phyloP scores from a whole-genome alignment of 768 basidiomycete species.

The Boletus edulis region DNA sequence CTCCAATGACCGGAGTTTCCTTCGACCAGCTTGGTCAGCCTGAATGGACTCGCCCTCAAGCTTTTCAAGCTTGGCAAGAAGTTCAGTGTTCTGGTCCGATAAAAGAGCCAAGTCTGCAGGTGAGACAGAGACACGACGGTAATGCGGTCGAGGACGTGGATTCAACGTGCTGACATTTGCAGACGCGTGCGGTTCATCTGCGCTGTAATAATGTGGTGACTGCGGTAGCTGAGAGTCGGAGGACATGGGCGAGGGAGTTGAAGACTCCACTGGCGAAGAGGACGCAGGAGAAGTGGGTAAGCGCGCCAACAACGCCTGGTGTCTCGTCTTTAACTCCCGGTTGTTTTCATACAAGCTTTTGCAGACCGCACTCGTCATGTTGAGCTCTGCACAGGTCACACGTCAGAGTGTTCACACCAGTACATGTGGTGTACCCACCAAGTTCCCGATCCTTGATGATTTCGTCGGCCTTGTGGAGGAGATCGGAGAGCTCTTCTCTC shows the following conservation, averaged over 20 bases:
- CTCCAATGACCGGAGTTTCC: constrained; percentile 69
- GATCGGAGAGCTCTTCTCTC: constrained; percentile 67
- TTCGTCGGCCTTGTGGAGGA: constrained; percentile 70
- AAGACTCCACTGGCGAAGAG: constrained; percentile 30
- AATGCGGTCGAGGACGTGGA: constrained; percentile 27
- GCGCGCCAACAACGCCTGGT: constrained; percentile 67
- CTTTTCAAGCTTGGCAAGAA: constrained; percentile 70
- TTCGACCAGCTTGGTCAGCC: constrained; percentile 65
- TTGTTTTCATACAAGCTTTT: constrained; percentile 72
- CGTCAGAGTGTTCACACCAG: constrained; percentile 7
- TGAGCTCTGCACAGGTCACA: constrained; percentile 49
- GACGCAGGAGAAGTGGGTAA: constrained; percentile 47
- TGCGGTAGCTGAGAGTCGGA: constrained; percentile 27
- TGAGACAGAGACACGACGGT: constrained; percentile 56
- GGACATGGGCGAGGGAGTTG: constrained; percentile 23
- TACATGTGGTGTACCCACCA: constrained; percentile 43
- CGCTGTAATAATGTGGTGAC: constrained; percentile 34
- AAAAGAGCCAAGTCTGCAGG: constrained; percentile 67
- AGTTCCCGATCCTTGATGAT: constrained; percentile 76
- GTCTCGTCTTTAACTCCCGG: constrained; percentile 63
- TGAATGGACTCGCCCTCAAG: constrained; percentile 68
- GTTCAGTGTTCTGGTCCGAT: constrained; percentile 81
- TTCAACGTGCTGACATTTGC: constrained; percentile 15
- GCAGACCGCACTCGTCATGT: constrained; percentile 62
- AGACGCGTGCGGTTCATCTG: constrained; percentile 25